Conservation (phyloP, 2,329 filamentous ascomycete species). For the Tolypocladium endophyticum region DNA sequence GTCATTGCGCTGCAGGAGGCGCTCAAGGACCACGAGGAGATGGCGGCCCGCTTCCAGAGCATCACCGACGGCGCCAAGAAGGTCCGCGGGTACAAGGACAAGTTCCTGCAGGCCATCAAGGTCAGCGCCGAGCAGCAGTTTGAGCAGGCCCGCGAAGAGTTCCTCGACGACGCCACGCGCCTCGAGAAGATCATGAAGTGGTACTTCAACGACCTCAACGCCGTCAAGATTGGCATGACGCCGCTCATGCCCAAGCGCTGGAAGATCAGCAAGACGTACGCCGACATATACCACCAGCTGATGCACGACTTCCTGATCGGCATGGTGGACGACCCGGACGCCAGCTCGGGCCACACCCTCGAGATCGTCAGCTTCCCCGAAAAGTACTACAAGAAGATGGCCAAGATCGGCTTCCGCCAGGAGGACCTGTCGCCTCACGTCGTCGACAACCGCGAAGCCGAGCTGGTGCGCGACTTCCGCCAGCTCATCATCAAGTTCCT, state of each 20-base stretch:
- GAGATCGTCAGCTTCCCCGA: constrained; percentile 92
- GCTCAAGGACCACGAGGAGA: constrained; percentile 88
- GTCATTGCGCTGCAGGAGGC: constrained; percentile 88
- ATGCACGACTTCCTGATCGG: constrained; percentile 91
- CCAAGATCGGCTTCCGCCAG: constrained; percentile 69
- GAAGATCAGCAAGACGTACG: constrained; percentile 88
- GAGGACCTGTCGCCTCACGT: constrained; percentile 76
- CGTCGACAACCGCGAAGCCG: constrained; percentile 79
- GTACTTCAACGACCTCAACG: constrained; percentile 97
- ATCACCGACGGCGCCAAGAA: constrained; percentile 91
- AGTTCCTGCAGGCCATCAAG: constrained; percentile 75
- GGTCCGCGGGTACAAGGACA: constrained; percentile 91
- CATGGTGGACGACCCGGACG: constrained; percentile 72
- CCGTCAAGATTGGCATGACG: constrained; percentile 86
- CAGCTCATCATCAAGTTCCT: constrained; percentile 91
- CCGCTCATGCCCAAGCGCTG: constrained; percentile 90
- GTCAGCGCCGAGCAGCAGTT: constrained; percentile 66
- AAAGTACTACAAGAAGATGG: constrained; percentile 95
- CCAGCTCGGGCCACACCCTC: constrained; percentile 79
- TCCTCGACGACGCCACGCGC: constrained; percentile 71
- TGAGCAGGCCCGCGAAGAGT: constrained; percentile 58
- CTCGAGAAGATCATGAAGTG: constrained; percentile 85
- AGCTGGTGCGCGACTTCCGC: constrained; percentile 88
- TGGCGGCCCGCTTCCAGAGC: constrained; percentile 86
- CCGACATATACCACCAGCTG: constrained; percentile 78